Evolutionary conservation across 225 moss, liverwort and hornwort genomes (phyloP), one percentile per base, ranked within the genome.

Genomic region (Takakia lepidozioides): DNA sequence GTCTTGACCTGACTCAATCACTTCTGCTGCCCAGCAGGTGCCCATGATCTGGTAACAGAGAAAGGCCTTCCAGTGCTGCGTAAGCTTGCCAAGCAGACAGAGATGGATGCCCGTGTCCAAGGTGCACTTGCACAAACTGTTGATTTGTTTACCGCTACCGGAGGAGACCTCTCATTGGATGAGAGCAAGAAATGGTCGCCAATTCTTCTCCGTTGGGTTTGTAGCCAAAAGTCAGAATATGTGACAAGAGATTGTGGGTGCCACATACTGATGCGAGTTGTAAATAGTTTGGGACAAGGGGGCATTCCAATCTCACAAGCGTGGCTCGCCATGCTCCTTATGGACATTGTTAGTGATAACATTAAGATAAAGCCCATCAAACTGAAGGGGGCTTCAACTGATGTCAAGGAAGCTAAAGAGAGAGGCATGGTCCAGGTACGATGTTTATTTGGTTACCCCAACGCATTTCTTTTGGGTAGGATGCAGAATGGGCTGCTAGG

Each of bases 181-280:
- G 98, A 98, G 62, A 71, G 98, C 54, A 91, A 91, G 62, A 98
- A 83, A 50, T 98, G 98, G 91, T 84, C 98, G 23, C 70, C 87
- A 27, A 83, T 83, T 74, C 80, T 98, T 15, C 63, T 98, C 53
- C 77, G 83, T 51, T 98, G 98, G 98, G 98, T 83, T 49, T 91
- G 98, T 65, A 70, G 69, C 51, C 61, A 79, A 35, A 74, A 77
- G 45, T 78, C 82, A 62, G 83, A 98, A 45, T 80, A 68, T 62
- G 32, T 71, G 50, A 81, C 87, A 59, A 91, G 98, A 52, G 55
- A 76, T 65, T 87, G 76, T 65, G 98, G 91, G 32, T 91, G 87
- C 46, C 82, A 71, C 67, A 78, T 98, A 39, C 76, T 98, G 63
- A 73, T 73, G 36, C 79, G 98, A 50, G 85, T 91, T 48, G 76